Conservation (phyloP, 768 basidiomycete species). For the Boletus bicolor region DNA sequence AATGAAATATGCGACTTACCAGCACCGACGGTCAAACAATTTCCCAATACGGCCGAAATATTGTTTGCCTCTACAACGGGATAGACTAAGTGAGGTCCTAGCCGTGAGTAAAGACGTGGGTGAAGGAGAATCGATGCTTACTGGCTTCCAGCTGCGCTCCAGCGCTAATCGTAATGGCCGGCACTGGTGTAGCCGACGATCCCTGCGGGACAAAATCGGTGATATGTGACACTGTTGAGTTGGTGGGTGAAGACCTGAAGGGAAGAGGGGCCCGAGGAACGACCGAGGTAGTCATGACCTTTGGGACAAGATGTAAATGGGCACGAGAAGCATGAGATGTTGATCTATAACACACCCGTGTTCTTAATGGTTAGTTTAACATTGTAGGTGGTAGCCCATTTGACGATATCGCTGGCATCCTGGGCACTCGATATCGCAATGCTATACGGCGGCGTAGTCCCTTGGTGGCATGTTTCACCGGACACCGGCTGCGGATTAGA, state of each 20-base stretch:
- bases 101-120: neutral
- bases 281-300: conserved; percentile 17
- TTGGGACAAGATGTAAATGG: neutral
- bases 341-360: conserved; percentile 8
- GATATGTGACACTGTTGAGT: conserved; percentile 4
- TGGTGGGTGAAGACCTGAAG: conserved; percentile 17
- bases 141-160: conserved; percentile 12
- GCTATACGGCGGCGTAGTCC: conserved; percentile 16
- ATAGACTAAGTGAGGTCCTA: conserved; percentile 6
- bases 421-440: conserved; percentile 11
- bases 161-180: conserved; percentile 14
- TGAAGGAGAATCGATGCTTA: neutral
- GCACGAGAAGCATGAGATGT: too few species aligned
- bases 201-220: conserved; percentile 18
- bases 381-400: conserved; percentile 14
- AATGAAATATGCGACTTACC: neutral
- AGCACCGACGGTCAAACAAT: conserved; percentile 18
- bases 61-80: conserved; percentile 3
- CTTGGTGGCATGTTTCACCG: conserved; percentile 10
- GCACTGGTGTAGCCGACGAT: conserved; percentile 7
- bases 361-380: conserved; percentile 21
- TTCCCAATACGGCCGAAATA: conserved; percentile 15
- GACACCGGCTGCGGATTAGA: conserved; percentile 16
- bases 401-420: conserved; percentile 16
- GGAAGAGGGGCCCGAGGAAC: conserved; percentile 16